Evolutionary conservation across 257 asterid genomes (phyloP).

Genomic region (Salvia miltiorrhiza): DNA sequence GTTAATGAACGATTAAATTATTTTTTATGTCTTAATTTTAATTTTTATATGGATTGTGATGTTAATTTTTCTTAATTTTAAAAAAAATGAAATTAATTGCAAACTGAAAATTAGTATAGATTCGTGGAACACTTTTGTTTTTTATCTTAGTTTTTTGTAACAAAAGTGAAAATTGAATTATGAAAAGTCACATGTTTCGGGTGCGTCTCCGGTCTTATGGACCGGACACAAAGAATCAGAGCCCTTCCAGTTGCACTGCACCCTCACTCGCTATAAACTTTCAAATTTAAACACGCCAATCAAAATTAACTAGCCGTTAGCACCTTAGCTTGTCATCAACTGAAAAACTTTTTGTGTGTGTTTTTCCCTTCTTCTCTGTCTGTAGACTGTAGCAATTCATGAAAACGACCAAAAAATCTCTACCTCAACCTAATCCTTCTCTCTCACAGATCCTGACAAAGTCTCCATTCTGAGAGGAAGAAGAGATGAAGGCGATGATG

Average conservation of each 20-base stretch:
- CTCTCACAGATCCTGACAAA: neutral
- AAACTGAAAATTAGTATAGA: too few species aligned
- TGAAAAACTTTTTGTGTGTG: neutral
- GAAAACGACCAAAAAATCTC: constrained; percentile 1
- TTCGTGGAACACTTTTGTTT: too few species aligned
- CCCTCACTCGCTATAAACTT: constrained; percentile 47
- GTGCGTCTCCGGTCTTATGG: neutral
- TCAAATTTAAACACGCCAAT: constrained; percentile 36
- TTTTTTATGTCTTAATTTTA: too few species aligned
- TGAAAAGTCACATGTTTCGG: neutral
- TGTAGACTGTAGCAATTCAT: constrained; percentile 19
- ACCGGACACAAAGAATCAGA: neutral
- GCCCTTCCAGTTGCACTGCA: constrained; percentile 33
- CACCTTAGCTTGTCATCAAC: constrained; percentile 16
- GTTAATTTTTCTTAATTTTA: too few species aligned
- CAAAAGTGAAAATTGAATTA: too few species aligned
- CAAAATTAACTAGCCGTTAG: constrained; percentile 60
- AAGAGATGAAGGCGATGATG: constrained; percentile 69
- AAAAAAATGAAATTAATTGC: too few species aligned
- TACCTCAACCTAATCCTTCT: neutral
- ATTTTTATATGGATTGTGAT: too few species aligned
- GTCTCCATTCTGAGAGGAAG: neutral
- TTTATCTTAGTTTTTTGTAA: too few species aligned
- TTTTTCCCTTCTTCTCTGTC: neutral
- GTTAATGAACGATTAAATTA: too few species aligned